Percentiles rank a stretch among this genome's conserved stretches.
These are phyloP conservation scores for Aspergillus tubingensis DNA, from an alignment of 2,329 filamentous ascomycete genomes.

Conservation along the genomic window DNA sequence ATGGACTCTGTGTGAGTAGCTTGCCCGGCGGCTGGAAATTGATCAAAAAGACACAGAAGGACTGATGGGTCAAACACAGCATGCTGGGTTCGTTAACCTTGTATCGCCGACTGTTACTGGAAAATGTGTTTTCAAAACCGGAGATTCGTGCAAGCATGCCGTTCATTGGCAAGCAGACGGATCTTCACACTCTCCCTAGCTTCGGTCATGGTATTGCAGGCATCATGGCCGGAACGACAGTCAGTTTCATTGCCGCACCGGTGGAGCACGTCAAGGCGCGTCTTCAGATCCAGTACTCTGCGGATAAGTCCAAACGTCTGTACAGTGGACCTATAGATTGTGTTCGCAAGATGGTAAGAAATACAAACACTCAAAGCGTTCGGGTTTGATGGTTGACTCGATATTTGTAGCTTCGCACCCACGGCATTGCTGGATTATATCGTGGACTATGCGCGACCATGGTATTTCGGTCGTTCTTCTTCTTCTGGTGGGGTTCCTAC, in stretches of 20 bases:
- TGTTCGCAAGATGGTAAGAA: slow-evolving; percentile 59
- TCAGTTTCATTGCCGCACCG: slow-evolving; percentile 88
- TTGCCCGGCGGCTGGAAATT: not conserved
- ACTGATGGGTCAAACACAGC: slow-evolving; percentile 27
- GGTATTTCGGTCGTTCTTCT: slow-evolving; percentile 90
- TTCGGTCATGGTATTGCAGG: slow-evolving; percentile 87
- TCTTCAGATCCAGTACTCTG: slow-evolving; percentile 90
- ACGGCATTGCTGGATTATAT: slow-evolving; percentile 80
- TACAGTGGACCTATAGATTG: slow-evolving; percentile 91
- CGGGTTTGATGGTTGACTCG: not conserved
- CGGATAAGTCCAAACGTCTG: slow-evolving; percentile 71
- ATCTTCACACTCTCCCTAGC: slow-evolving; percentile 62
- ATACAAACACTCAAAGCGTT: not conserved
- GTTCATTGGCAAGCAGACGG: slow-evolving; percentile 37
- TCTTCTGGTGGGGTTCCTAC: slow-evolving; percentile 98
- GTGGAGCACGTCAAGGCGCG: slow-evolving; percentile 95
- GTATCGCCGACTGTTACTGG: slow-evolving; percentile 80
- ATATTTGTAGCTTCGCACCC: slow-evolving; percentile 47
- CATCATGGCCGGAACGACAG: slow-evolving; percentile 81
- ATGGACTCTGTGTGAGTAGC: slow-evolving; percentile 73
- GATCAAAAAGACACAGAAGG: not conserved
- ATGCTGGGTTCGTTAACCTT: slow-evolving; percentile 92
- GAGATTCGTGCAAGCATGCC: slow-evolving; percentile 40
- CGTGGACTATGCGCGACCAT: slow-evolving; percentile 83
- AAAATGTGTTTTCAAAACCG: slow-evolving; percentile 71